phyloP scores from a whole-genome alignment of 2,329 filamentous ascomycete species.

The Cryphonectria nitschkei region DNA sequence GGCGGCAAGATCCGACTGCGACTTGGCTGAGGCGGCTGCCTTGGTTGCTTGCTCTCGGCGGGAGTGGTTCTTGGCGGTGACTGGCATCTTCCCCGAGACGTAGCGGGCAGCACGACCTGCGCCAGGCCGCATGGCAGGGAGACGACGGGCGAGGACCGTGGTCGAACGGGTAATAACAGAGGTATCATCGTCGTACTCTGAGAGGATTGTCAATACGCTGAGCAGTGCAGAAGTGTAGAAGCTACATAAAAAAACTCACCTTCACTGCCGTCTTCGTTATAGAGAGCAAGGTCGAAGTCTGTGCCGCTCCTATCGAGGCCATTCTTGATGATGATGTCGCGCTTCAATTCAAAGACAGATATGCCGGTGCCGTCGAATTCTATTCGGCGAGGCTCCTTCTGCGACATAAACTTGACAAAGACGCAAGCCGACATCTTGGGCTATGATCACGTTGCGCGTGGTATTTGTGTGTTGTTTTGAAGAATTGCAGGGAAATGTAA shows the following conservation, averaged over 20 bases:
- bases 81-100: slow-evolving; percentile 93
- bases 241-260: slow-evolving; percentile 61
- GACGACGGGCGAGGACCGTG: slow-evolving; percentile 84
- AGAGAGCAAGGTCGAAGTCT: slow-evolving; percentile 95
- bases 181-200: slow-evolving; percentile 97
- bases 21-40: slow-evolving; percentile 52
- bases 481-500: slow-evolving; percentile 15
- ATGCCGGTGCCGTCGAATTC: slow-evolving; percentile 98
- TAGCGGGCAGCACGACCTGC: slow-evolving; percentile 92
- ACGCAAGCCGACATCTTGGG: slow-evolving; percentile 89
- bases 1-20: slow-evolving; percentile 58
- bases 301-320: slow-evolving; percentile 85
- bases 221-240: background rate
- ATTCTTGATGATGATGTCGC: slow-evolving; percentile 95
- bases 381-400: slow-evolving; percentile 91
- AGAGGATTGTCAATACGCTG: slow-evolving; percentile 7
- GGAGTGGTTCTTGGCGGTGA: slow-evolving; percentile 79
- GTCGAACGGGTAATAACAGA: slow-evolving; percentile 96
- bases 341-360: slow-evolving; percentile 97
- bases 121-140: slow-evolving; percentile 82
- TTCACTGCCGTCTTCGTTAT: slow-evolving; percentile 88
- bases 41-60: slow-evolving; percentile 68
- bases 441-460: slow-evolving; percentile 23
- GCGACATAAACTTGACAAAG: slow-evolving; percentile 99
- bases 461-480: background rate